Conservation (phyloP, 2,329 filamentous ascomycete genomes). For the Trichophyton benhamiae region DNA sequence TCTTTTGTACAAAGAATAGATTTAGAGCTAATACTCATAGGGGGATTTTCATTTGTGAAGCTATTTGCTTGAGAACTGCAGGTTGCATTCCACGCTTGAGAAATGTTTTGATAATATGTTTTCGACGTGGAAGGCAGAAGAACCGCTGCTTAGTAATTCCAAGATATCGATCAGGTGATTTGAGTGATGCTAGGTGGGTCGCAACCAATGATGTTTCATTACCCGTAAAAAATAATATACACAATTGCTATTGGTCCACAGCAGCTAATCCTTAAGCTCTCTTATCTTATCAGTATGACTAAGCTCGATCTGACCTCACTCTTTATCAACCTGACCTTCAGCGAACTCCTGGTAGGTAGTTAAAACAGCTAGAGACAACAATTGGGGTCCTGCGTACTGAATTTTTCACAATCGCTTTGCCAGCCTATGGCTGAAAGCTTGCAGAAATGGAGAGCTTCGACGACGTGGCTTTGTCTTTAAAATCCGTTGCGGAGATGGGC, state of each 20-base stretch:
- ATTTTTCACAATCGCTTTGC: not conserved
- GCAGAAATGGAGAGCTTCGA: slow-evolving; percentile 30
- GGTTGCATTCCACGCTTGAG: too few species aligned
- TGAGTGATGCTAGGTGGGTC: too few species aligned
- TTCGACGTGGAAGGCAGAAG: too few species aligned
- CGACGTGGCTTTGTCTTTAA: slow-evolving; percentile 22
- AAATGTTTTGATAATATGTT: too few species aligned
- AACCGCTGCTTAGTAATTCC: too few species aligned
- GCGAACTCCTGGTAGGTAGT: too few species aligned
- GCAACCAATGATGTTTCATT: too few species aligned
- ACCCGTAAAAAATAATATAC: too few species aligned
- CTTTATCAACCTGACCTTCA: not conserved
- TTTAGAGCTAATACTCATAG: not conserved
- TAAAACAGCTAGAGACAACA: too few species aligned
- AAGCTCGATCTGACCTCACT: not conserved
- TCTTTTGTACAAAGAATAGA: not conserved
- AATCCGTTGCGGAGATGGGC: slow-evolving; percentile 17
- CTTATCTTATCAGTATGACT: not conserved
- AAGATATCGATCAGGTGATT: too few species aligned
- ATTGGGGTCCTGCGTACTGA: too few species aligned
- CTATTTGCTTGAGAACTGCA: not conserved
- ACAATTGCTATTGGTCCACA: not conserved
- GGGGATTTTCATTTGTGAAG: not conserved
- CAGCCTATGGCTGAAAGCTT: not conserved
- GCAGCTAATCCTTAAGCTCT: not conserved